phyloP scores from a whole-genome alignment of 1,284 basidiomycete genomes.

The Papiliotrema terrestris region DNA sequence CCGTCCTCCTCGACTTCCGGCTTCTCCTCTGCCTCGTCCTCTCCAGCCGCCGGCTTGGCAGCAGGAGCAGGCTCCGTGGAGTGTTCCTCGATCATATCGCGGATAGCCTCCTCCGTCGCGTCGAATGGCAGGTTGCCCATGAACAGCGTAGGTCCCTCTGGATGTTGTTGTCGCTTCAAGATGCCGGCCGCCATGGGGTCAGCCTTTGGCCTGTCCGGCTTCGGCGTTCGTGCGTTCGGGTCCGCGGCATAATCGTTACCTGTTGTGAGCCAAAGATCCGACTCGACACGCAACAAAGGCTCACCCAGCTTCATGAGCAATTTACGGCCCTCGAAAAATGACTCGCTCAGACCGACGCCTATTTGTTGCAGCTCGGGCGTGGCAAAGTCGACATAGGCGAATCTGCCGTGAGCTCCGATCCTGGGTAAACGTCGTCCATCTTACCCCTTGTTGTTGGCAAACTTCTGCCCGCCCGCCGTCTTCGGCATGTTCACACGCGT shows the following conservation, averaged over 20 bases:
- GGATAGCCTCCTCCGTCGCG: constrained; percentile 72
- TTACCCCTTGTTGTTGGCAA: constrained; percentile 54
- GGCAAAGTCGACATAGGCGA: constrained; percentile 93
- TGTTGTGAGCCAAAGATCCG: constrained; percentile 34
- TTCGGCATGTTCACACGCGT: constrained; percentile 56
- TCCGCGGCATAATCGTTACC: constrained; percentile 60
- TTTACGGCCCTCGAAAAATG: constrained; percentile 75
- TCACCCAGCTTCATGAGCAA: constrained; percentile 89
- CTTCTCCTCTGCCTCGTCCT: constrained; percentile 15
- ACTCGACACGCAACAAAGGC: constrained; percentile 15
- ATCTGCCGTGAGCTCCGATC: constrained; percentile 55
- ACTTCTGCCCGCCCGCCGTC: constrained; percentile 41
- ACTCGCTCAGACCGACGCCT: constrained; percentile 78
- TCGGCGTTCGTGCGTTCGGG: constrained; percentile 46
- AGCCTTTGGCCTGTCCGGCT: constrained; percentile 28
- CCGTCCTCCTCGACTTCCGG: constrained; percentile 11
- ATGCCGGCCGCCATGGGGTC: constrained; percentile 21
- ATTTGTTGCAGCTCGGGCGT: constrained; percentile 66
- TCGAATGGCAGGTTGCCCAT: constrained; percentile 58
- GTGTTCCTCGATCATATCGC: constrained; percentile 46
- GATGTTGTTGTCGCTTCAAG: constrained; percentile 45
- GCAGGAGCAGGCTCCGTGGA: constrained; percentile 49
- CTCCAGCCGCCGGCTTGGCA: constrained; percentile 6
- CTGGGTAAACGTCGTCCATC: constrained; percentile 9
- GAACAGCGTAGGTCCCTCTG: constrained; percentile 42